Evolutionary conservation across 2,329 filamentous ascomycete species (phyloP).

Genomic region (Xylariales sp.): DNA sequence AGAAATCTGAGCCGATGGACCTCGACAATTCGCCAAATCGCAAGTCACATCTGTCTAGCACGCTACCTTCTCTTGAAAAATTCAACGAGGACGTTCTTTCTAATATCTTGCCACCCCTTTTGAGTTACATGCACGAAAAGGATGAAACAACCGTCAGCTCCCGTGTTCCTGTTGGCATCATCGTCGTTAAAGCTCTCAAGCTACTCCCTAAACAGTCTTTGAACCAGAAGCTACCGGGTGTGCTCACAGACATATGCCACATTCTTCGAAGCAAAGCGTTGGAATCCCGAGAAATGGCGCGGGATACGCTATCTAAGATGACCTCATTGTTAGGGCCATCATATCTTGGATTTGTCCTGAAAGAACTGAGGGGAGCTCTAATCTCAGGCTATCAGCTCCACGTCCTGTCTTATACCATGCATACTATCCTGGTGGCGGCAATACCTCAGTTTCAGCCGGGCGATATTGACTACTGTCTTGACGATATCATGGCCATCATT

Average conservation of each 20-base stretch:
- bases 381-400: conserved; percentile 92
- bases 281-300: conserved; percentile 89
- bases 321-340: conserved; percentile 81
- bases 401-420: conserved; percentile 93
- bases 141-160: conserved; percentile 94
- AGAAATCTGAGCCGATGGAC: conserved; percentile 56
- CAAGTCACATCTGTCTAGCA: conserved; percentile 65
- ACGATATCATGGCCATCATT: conserved; percentile 81
- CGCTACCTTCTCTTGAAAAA: conserved; percentile 74
- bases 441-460: conserved; percentile 80
- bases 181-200: conserved; percentile 87
- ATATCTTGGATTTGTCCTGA: conserved; percentile 92
- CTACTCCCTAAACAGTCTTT: conserved; percentile 80
- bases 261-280: conserved; percentile 90
- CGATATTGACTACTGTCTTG: conserved; percentile 88
- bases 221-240: conserved; percentile 78
- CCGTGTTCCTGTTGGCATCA: conserved; percentile 88
- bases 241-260: conserved; percentile 91
- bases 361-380: conserved; percentile 85
- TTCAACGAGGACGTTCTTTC: conserved; percentile 77
- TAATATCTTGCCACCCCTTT: conserved; percentile 81
- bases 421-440: conserved; percentile 84
- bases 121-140: conserved; percentile 91
- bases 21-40: conserved; percentile 51
- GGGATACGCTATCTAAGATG: conserved; percentile 88